Evolutionary conservation across 2,329 filamentous ascomycete genomes (phyloP).

Genomic region (Diaporthe capsici): DNA sequence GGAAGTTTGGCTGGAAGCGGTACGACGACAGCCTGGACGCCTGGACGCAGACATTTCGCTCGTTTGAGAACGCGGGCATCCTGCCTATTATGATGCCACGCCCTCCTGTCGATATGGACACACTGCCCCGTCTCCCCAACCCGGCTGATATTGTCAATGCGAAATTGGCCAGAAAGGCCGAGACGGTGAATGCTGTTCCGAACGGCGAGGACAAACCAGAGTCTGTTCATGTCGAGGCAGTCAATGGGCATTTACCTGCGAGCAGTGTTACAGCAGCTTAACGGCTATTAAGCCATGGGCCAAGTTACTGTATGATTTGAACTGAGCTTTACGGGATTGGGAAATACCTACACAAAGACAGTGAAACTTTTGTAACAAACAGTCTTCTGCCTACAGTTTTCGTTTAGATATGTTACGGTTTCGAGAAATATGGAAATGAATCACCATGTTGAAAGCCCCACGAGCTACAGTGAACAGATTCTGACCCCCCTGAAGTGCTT

Average conservation of each 20-base stretch:
- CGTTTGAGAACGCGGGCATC: constrained; percentile 39
- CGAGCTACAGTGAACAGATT: background rate
- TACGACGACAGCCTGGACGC: constrained; percentile 39
- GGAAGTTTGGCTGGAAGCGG: constrained; percentile 40
- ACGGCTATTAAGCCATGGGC: background rate
- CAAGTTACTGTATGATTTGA: background rate
- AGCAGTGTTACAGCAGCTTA: background rate
- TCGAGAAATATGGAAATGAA: no score
- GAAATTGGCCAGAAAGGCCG: background rate
- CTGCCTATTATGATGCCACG: constrained; percentile 1
- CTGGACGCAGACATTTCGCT: constrained; percentile 38
- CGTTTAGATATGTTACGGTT: background rate
- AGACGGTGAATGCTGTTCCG: no score
- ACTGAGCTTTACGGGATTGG: background rate
- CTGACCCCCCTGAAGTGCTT: background rate
- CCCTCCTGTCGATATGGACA: background rate
- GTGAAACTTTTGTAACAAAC: background rate
- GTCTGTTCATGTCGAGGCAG: background rate
- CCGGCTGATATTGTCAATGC: constrained; percentile 6
- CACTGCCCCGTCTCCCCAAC: background rate
- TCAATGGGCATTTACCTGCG: background rate
- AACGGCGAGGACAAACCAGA: background rate
- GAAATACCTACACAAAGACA: background rate
- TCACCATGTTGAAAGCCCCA: background rate
- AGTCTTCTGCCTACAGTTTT: background rate